Evolutionary conservation across 2,329 filamentous ascomycete species (phyloP), one percentile per base, ranked within the genome.

Genomic region (Fusarium anguioides): DNA sequence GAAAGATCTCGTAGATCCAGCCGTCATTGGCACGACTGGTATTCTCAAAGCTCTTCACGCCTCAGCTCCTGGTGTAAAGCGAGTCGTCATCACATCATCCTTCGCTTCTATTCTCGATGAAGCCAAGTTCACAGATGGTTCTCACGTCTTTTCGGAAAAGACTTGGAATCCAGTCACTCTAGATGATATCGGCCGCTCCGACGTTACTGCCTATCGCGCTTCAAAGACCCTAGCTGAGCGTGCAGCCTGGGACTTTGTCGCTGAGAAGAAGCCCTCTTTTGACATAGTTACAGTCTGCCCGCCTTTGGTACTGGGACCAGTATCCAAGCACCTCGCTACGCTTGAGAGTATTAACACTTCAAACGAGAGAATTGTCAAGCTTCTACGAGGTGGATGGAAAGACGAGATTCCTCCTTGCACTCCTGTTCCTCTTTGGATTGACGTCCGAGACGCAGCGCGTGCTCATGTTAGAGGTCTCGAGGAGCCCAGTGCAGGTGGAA

Each of bases 31-130:
- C 64, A 87, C 86, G 2, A 91, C 89, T 68, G 90, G 90, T 31
- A 87, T 96, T 54, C 88, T 92, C 33, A 85, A 89, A 67, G 89
- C 91, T 18, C 83, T 95, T 64, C 88, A 90, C 72, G 81, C 82
- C 62, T 66, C 86, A 75, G 74, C 84, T 1, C 85, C 84, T 1
- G 66, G 67, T 8, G 91, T 96, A 50, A 92, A 89, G 79, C 86
- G 89, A 60, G 90, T 96, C 15, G 89, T 91, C 55, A 76, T 89
- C 44, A 87, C 85, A 17, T 84, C 82, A 35, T 86, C 84, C 31
- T 87, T 87, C 74, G 85, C 85, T 20, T 79, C 84, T 62, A 81
- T 87, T 68, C 42, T 86, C 17, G 74, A 81, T 61, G 77, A 78
- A 36, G 66, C 72, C 17, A 74, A 75, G 42, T 58, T 81, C 11